phyloP scores from a whole-genome alignment of 176 grass and related monocot species.

The Aegilops tauschii region DNA sequence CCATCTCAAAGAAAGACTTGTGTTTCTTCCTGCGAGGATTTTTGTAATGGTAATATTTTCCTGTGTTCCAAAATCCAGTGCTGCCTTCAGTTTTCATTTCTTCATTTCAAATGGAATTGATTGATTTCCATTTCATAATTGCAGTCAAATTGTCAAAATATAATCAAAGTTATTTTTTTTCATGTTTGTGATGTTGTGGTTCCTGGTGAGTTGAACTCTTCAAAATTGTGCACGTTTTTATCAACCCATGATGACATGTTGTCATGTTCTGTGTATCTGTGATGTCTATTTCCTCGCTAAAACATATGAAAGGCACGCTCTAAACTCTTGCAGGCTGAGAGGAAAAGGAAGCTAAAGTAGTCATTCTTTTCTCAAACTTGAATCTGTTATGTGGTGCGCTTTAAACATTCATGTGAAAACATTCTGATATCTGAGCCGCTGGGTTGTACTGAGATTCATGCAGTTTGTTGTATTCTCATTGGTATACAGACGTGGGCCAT shows the following conservation, averaged over 20 bases:
- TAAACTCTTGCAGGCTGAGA: too few relatives aligned
- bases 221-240: not conserved
- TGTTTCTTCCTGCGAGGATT: constrained; percentile 41
- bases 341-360: too few relatives aligned
- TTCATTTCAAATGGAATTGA: not conserved
- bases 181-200: not conserved
- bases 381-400: too few relatives aligned
- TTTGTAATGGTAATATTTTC: constrained; percentile 64
- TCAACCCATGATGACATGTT: not conserved
- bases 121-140: constrained; percentile 2
- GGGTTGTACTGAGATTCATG: too few relatives aligned
- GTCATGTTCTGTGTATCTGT: not conserved
- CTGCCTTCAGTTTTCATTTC: not conserved
- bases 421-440: too few relatives aligned
- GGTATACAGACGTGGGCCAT: too few relatives aligned
- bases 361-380: too few relatives aligned
- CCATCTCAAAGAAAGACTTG: constrained; percentile 33
- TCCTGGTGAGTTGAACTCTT: too few relatives aligned
- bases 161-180: not conserved
- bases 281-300: too few relatives aligned
- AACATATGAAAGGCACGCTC: too few relatives aligned
- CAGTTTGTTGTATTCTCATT: too few relatives aligned
- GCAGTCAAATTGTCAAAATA: not conserved
- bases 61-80: not conserved
- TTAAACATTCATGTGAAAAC: too few relatives aligned